phyloP scores from a whole-genome alignment of 2,329 filamentous ascomycete species.

The Drechslerella coelobrocha region DNA sequence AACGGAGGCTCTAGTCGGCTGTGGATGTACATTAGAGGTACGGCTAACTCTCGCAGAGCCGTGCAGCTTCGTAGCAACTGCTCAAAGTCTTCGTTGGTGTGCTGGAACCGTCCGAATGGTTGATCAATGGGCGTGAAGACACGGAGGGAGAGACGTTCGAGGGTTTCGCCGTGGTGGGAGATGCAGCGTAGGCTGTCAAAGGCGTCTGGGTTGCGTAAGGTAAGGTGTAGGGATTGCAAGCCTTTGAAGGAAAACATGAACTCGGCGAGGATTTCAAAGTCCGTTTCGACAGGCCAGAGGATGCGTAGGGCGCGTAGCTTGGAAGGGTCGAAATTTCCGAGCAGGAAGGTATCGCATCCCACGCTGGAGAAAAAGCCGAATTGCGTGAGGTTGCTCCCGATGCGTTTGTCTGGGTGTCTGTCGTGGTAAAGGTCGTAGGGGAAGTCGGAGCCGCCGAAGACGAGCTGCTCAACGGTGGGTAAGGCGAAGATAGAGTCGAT shows the following conservation, averaged over 20 bases:
- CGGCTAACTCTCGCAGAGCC: constrained; percentile 29
- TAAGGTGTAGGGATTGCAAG: constrained; percentile 31
- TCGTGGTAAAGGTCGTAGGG: constrained; percentile 38
- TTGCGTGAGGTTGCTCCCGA: constrained; percentile 35
- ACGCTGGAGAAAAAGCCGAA: constrained; percentile 47
- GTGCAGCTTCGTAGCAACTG: constrained; percentile 30
- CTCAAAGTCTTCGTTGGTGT: constrained; percentile 27
- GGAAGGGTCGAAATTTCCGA: constrained; percentile 25
- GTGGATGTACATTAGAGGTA: constrained; percentile 34
- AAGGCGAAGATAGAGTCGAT: constrained; percentile 36
- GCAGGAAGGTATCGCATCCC: constrained; percentile 22
- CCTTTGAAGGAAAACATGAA: constrained; percentile 42
- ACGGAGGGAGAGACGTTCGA: constrained; percentile 31
- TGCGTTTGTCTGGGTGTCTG: constrained; percentile 16
- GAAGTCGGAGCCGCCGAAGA: constrained; percentile 45
- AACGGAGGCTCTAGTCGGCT: constrained; percentile 14
- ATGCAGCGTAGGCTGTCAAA: constrained; percentile 32
- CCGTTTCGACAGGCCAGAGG: constrained; percentile 43
- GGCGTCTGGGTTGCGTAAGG: constrained; percentile 29
- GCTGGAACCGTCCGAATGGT: constrained; percentile 26
- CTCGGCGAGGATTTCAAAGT: constrained; percentile 22
- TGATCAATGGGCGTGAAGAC: constrained; percentile 38
- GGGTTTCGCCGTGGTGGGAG: constrained; percentile 30
- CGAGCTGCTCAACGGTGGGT: constrained; percentile 27
- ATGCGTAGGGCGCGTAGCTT: constrained; percentile 26